phyloP scores from a whole-genome alignment of 1,284 basidiomycete species.

The Termitomyces sp. region DNA sequence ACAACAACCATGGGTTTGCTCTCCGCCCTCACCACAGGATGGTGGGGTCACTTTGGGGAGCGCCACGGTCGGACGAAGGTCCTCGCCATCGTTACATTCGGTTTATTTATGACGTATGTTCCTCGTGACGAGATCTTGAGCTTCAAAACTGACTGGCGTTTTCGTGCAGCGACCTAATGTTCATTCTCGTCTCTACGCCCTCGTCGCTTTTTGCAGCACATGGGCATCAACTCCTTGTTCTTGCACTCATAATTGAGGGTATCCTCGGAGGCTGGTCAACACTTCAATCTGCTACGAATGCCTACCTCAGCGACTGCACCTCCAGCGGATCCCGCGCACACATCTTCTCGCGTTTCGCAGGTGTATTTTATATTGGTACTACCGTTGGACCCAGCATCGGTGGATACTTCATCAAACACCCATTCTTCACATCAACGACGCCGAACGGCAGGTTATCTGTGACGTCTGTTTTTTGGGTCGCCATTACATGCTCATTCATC shows the following conservation, averaged over 20 bases:
- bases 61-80: constrained; percentile 73
- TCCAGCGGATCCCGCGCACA: constrained; percentile 78
- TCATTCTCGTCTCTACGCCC: constrained; percentile 74
- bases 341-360: constrained; percentile 76
- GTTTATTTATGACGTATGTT: constrained; percentile 72
- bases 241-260: constrained; percentile 82
- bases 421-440: constrained; percentile 15
- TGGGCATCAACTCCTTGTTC: constrained; percentile 68
- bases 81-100: constrained; percentile 64
- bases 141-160: neutral
- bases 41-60: constrained; percentile 85
- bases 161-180: constrained; percentile 61
- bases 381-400: constrained; percentile 71
- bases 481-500: constrained; percentile 32
- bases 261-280: constrained; percentile 84
- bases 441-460: constrained; percentile 25
- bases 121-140: neutral
- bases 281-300: constrained; percentile 71
- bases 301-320: constrained; percentile 85
- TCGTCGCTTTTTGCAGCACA: constrained; percentile 59
- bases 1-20: constrained; percentile 78
- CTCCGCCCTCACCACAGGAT: constrained; percentile 80
- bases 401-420: constrained; percentile 57
- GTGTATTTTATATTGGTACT: constrained; percentile 68
- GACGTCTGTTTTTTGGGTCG: constrained; percentile 40